Evolutionary conservation across 805 yeast species (phyloP).

Genomic region (Teunomyces stri): DNA sequence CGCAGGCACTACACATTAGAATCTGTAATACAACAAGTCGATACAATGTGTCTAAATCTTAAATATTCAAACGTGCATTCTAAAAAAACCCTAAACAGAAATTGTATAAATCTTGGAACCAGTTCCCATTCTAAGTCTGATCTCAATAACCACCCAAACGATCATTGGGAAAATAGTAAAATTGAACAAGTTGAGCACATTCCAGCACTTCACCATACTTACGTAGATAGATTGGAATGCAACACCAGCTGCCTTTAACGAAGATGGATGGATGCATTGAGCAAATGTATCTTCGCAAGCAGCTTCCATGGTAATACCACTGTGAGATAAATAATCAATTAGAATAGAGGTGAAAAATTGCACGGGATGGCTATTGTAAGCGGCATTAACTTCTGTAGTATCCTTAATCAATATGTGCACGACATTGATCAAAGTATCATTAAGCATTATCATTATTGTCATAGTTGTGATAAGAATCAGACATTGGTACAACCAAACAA

Average conservation of each 20-base stretch:
- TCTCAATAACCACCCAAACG: conserved; percentile 20
- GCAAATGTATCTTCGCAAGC: conserved; percentile 5
- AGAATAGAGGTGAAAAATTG: conserved; percentile 18
- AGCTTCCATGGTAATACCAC: conserved; percentile 4
- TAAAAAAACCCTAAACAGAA: neutral
- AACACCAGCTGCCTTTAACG: conserved; percentile 4
- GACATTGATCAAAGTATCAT: conserved; percentile 22
- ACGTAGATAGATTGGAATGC: conserved; percentile 8
- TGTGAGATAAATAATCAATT: conserved; percentile 16
- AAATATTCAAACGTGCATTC: neutral
- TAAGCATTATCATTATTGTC: conserved; percentile 13
- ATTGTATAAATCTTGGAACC: neutral
- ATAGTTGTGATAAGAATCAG: conserved; percentile 13
- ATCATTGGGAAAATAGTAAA: conserved; percentile 20
- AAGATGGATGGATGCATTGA: conserved; percentile 6
- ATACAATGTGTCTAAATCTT: neutral
- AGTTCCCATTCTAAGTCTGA: conserved; percentile 8
- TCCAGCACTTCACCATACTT: conserved; percentile 16
- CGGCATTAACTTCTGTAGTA: neutral
- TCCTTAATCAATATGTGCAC: conserved; percentile 6
- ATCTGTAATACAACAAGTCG: too few species aligned
- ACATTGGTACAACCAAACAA: conserved; percentile 23
- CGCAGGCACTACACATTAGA: neutral
- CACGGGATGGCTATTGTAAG: conserved; percentile 1
- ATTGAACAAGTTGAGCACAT: conserved; percentile 17